Conservation (phyloP, 1,139 yeast genomes). For the Entelexis sorbosivorans region DNA sequence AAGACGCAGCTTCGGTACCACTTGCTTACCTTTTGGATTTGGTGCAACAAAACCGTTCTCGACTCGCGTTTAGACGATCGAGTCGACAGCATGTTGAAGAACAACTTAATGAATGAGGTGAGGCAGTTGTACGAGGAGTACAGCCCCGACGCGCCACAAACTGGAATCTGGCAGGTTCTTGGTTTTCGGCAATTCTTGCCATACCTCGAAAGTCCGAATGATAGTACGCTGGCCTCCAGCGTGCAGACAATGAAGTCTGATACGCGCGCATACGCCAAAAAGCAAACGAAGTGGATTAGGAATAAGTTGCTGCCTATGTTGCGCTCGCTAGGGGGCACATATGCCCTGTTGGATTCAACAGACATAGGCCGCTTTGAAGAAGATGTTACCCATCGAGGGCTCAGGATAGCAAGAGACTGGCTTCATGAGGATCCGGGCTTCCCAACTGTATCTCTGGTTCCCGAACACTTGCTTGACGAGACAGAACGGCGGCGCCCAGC, state of each 20-base stretch:
- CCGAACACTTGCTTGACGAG: slow-evolving; percentile 33
- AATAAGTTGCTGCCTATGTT: slow-evolving; percentile 55
- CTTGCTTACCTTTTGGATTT: slow-evolving; percentile 75
- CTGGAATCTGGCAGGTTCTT: slow-evolving; percentile 89
- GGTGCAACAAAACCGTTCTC: slow-evolving; percentile 51
- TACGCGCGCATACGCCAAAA: slow-evolving; percentile 78
- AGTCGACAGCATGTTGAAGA: slow-evolving; percentile 69
- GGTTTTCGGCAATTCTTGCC: slow-evolving; percentile 92
- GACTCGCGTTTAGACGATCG: slow-evolving; percentile 58
- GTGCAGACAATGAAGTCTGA: slow-evolving; percentile 68
- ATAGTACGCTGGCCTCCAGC: slow-evolving; percentile 36
- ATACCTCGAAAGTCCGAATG: slow-evolving; percentile 41
- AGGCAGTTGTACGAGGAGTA: slow-evolving; percentile 38
- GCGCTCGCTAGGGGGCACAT: slow-evolving; percentile 46
- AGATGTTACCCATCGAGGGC: slow-evolving; percentile 48
- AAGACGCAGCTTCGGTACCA: slow-evolving; percentile 40
- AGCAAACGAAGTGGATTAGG: slow-evolving; percentile 87
- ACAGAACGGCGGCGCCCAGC: slow-evolving; percentile 30
- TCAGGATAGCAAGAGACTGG: slow-evolving; percentile 40
- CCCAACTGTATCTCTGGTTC: slow-evolving; percentile 32
- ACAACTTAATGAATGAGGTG: slow-evolving; percentile 54
- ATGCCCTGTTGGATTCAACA: slow-evolving; percentile 67
- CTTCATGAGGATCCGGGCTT: slow-evolving; percentile 22
- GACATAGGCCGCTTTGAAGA: slow-evolving; percentile 51
- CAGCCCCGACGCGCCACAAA: slow-evolving; percentile 42